Percentiles rank a stretch among this genome's conserved stretches.
Evolutionary conservation across 208 protist species (phyloP).

Genomic region (Crithidia expoeki): DNA sequence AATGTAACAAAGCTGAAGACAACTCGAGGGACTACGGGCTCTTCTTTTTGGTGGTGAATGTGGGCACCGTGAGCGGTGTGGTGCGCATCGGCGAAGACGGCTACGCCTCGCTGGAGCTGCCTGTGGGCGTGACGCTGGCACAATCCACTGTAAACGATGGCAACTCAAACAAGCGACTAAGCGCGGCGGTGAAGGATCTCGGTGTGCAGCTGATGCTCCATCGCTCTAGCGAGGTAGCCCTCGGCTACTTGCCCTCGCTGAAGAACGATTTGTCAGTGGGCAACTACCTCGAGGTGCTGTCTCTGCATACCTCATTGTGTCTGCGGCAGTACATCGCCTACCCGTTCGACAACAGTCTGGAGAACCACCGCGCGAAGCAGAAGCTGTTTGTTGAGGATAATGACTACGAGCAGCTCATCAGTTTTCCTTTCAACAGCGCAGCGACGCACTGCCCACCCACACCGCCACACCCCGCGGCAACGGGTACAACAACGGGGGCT

Average conservation of each 20-base stretch:
- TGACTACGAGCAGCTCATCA: constrained; percentile 70
- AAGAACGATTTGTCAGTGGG: constrained; percentile 12
- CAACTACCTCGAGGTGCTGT: constrained; percentile 71
- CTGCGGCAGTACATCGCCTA: constrained; percentile 77
- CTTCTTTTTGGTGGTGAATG: constrained; percentile 51
- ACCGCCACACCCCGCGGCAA: not conserved
- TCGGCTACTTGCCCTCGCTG: constrained; percentile 19
- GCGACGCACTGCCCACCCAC: constrained; percentile 9
- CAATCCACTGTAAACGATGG: constrained; percentile 81
- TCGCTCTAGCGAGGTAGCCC: constrained; percentile 27
- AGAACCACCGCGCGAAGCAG: constrained; percentile 66
- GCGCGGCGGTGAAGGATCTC: constrained; percentile 43
- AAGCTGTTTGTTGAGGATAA: constrained; percentile 69
- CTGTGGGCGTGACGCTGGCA: constrained; percentile 60
- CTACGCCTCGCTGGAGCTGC: constrained; percentile 62
- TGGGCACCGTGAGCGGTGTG: constrained; percentile 46
- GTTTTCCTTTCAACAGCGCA: constrained; percentile 39
- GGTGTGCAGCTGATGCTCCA: constrained; percentile 50
- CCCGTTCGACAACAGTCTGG: constrained; percentile 79
- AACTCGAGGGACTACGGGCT: constrained; percentile 84
- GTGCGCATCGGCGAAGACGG: constrained; percentile 56
- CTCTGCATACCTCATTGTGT: constrained; percentile 67
- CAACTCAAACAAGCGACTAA: constrained; percentile 82
- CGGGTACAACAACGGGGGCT: not conserved
- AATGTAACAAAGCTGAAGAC: constrained; percentile 54